A percentile compares a stretch with the other conserved stretches of the same genome.
Evolutionary conservation across 768 basidiomycete species (phyloP).

Genomic region (Leucosporidium creatinivorum): DNA sequence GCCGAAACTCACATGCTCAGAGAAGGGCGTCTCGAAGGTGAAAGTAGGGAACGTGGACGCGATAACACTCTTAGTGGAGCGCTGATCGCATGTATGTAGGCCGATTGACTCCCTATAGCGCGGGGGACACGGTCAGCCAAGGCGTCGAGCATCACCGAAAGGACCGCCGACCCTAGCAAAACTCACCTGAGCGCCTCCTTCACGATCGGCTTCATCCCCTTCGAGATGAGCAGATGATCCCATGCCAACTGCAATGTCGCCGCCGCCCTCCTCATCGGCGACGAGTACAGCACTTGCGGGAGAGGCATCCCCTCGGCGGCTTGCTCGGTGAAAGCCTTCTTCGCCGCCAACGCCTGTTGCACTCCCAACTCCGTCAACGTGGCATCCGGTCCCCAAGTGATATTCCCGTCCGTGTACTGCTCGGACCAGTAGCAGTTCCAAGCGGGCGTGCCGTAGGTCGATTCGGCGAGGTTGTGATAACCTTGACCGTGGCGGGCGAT

Average conservation of each 20-base stretch:
- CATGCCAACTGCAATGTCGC: conserved; percentile 38
- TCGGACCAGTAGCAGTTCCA: conserved; percentile 38
- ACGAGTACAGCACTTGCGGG: conserved; percentile 36
- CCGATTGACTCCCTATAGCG: conserved; percentile 30
- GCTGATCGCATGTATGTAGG: conserved; percentile 37
- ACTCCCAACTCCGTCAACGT: conserved; percentile 32
- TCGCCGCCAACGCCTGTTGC: conserved; percentile 29
- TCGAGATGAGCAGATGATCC: conserved; percentile 21
- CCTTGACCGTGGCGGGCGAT: conserved; percentile 36
- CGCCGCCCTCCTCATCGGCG: conserved; percentile 33
- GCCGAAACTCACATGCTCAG: conserved; percentile 24
- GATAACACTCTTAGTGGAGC: conserved; percentile 31
- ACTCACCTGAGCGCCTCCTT: conserved; percentile 32
- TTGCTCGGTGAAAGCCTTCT: conserved; percentile 30
- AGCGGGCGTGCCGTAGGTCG: conserved; percentile 27
- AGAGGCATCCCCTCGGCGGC: conserved; percentile 25
- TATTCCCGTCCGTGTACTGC: conserved; percentile 34
- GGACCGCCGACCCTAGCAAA: not conserved
- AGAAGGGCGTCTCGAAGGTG: conserved; percentile 35
- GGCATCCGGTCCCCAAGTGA: conserved; percentile 40
- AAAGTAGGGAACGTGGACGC: conserved; percentile 28
- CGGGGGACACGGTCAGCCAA: not conserved
- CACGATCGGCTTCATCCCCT: conserved; percentile 20
- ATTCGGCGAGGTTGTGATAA: conserved; percentile 33
- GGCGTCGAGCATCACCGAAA: conserved; percentile 13